Conservation (phyloP, 2,329 filamentous ascomycete species). For the Paracamarosporium sp. region DNA sequence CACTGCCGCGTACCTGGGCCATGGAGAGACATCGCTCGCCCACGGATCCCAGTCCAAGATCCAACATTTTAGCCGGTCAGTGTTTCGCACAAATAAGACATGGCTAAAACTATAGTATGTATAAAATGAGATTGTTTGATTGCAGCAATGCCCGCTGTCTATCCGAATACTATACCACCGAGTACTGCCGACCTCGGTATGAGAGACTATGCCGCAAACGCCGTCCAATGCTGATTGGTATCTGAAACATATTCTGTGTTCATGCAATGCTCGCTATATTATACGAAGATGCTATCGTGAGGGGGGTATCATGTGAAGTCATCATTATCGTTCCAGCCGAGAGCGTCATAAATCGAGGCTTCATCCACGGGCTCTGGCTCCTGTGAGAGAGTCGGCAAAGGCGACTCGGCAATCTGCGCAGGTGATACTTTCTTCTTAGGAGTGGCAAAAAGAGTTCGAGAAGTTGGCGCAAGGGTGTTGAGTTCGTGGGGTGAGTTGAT, state of each 20-base stretch:
- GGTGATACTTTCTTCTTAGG: constrained; percentile 15
- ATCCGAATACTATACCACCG: not conserved
- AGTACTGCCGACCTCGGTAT: not conserved
- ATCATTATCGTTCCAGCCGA: constrained; percentile 55
- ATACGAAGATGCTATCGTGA: constrained; percentile 17
- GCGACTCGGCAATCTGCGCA: constrained; percentile 3
- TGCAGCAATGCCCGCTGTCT: constrained; percentile 4
- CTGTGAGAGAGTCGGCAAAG: constrained; percentile 17
- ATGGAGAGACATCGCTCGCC: not conserved
- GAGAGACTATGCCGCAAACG: constrained; percentile 2
- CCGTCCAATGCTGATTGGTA: constrained; percentile 20
- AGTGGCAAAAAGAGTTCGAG: constrained; percentile 24
- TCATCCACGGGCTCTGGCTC: constrained; percentile 21
- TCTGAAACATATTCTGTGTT: not conserved
- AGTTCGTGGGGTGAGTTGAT: constrained; percentile 18
- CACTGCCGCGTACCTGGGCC: not conserved
- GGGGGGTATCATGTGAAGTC: constrained; percentile 20
- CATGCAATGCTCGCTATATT: constrained; percentile 13
- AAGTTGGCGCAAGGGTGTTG: constrained; percentile 7
- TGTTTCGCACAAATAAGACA: not conserved
- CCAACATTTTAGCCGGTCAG: not conserved
- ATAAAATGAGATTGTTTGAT: not conserved
- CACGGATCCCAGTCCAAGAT: not conserved
- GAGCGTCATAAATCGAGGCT: constrained; percentile 48
- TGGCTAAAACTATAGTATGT: not conserved